Percentiles rank a stretch among this genome's conserved stretches.
Conservation (phyloP, 768 basidiomycete genomes). For the Leccinum aurantiacum region DNA sequence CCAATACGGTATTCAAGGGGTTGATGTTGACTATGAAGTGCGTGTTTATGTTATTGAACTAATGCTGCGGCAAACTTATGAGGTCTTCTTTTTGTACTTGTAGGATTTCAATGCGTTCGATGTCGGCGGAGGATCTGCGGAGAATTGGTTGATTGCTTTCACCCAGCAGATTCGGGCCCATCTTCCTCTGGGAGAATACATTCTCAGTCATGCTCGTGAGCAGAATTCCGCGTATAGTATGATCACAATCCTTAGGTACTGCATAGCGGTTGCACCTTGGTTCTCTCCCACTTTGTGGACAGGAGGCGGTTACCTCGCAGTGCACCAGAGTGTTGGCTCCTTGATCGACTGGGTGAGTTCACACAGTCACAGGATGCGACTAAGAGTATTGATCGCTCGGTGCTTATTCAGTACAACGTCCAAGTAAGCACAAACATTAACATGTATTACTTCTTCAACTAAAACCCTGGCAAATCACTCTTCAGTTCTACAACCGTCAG, state of each 20-base stretch:
- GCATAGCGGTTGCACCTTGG: constrained; percentile 44
- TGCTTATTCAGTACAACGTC: not conserved
- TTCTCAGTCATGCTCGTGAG: constrained; percentile 38
- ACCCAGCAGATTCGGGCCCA: constrained; percentile 31
- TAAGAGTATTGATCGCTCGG: no score
- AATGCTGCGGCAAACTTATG: not conserved
- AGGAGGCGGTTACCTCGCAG: constrained; percentile 42
- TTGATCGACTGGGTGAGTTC: constrained; percentile 44
- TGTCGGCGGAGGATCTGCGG: constrained; percentile 43
- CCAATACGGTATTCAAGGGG: constrained; percentile 47
- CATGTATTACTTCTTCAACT: not conserved
- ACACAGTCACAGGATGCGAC: no score
- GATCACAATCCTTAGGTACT: no score
- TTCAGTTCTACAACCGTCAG: constrained; percentile 20
- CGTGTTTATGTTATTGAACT: no score
- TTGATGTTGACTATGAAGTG: constrained; percentile 54
- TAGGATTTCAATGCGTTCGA: constrained; percentile 61
- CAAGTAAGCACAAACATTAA: not conserved
- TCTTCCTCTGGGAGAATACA: constrained; percentile 35
- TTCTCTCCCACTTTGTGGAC: constrained; percentile 37
- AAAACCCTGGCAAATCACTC: not conserved
- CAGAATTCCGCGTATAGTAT: not conserved
- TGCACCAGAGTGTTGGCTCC: constrained; percentile 39
- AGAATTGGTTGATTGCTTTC: constrained; percentile 39
- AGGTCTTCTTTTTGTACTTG: not conserved